Conservation (phyloP, 192 early-diverging fungal species). For the Mortierella antarctica region DNA sequence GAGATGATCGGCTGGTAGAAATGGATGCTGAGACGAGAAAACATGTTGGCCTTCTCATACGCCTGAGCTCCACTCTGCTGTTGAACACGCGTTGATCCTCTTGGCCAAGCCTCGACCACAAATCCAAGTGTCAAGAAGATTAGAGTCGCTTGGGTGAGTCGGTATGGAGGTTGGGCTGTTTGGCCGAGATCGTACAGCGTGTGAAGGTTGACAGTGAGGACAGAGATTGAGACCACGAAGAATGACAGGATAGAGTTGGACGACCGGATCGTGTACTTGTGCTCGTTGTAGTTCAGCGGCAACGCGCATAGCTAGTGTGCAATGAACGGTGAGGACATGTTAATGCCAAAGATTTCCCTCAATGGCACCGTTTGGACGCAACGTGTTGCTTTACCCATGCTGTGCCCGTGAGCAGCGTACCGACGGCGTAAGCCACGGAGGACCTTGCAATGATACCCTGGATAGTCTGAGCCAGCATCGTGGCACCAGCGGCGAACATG, state of each 20-base stretch:
- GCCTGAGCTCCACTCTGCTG: constrained; percentile 9
- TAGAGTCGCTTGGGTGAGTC: constrained; percentile 7
- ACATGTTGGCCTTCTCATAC: constrained; percentile 35
- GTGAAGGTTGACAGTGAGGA: not conserved
- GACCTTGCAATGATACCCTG: not conserved
- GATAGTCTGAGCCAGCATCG: constrained; percentile 1
- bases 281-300: constrained; percentile 35
- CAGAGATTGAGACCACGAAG: constrained; percentile 12
- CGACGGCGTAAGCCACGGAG: not conserved
- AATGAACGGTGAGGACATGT: not conserved
- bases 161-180: not conserved
- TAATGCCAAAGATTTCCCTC: not conserved
- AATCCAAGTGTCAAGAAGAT: constrained; percentile 12
- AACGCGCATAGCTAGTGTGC: constrained; percentile 7
- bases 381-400: constrained; percentile 14
- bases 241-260: constrained; percentile 26
- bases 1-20: constrained; percentile 41
- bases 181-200: constrained; percentile 6
- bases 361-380: not conserved
- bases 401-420: constrained; percentile 1
- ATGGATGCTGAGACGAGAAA: constrained; percentile 9
- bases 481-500: constrained; percentile 1
- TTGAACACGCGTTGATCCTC: constrained; percentile 38
- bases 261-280: constrained; percentile 43
- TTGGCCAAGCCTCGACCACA: constrained; percentile 23